Evolutionary conservation across 371 early-diverging fungal species (phyloP).

Genomic region (Gilbertella persicaria): DNA sequence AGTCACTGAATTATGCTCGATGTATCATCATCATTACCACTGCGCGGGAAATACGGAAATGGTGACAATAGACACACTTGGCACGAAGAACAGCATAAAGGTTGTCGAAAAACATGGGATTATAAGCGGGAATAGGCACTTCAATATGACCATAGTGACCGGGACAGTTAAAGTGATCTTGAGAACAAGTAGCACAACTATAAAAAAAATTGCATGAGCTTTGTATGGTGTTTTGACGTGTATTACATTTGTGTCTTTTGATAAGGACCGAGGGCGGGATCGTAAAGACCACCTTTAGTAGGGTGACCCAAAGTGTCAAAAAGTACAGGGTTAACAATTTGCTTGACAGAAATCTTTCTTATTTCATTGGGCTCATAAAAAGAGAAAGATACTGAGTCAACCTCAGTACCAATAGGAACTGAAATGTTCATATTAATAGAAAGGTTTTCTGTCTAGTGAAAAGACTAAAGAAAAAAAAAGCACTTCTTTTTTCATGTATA

Average conservation of each 20-base stretch:
- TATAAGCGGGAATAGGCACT: constrained; percentile 93
- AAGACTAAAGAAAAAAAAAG: constrained; percentile 5
- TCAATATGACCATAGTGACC: constrained; percentile 99
- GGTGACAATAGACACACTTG: constrained; percentile 91
- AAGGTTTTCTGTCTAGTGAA: not conserved
- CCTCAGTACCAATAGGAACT: constrained; percentile 66
- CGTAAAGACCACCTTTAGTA: constrained; percentile 93
- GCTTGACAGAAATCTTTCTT: constrained; percentile 91
- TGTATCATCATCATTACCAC: constrained; percentile 46
- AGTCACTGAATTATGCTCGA: not conserved
- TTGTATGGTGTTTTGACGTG: not conserved
- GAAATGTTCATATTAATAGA: constrained; percentile 65
- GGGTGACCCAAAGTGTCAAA: constrained; percentile 95
- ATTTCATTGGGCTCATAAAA: constrained; percentile 94
- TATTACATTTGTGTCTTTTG: constrained; percentile 73
- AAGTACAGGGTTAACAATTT: constrained; percentile 86
- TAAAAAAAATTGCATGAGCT: constrained; percentile 1
- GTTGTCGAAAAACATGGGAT: constrained; percentile 92
- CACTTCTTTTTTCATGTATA: constrained; percentile 9
- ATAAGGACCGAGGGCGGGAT: constrained; percentile 95
- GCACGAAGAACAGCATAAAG: constrained; percentile 86
- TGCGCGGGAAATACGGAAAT: constrained; percentile 74
- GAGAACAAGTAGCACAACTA: constrained; percentile 90
- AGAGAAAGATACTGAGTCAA: constrained; percentile 79
- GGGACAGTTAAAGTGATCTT: constrained; percentile 85